phyloP scores from a whole-genome alignment of 768 basidiomycete genomes.

The Tubosaeta sp. region DNA sequence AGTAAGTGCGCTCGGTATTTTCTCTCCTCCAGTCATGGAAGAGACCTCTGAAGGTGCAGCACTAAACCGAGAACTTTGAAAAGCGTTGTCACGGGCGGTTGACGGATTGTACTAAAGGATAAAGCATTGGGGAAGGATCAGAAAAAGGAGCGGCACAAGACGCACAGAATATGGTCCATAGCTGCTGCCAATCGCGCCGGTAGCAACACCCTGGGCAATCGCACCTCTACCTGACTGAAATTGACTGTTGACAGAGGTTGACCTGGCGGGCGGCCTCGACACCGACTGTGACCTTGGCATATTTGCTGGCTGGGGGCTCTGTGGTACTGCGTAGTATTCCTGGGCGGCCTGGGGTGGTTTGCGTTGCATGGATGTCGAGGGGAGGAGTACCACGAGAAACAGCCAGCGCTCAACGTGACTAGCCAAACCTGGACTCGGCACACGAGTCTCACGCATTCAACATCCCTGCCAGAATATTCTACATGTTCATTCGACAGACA shows the following conservation, averaged over 20 bases:
- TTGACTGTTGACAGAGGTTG: slow-evolving; percentile 26
- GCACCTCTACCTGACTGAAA: slow-evolving; percentile 43
- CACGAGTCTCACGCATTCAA: slow-evolving; percentile 1
- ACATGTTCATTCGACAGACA: slow-evolving; percentile 53
- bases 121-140: slow-evolving; percentile 1
- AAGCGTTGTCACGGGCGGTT: slow-evolving; percentile 37
- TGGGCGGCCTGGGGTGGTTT: slow-evolving; percentile 44
- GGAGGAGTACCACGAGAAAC: slow-evolving; percentile 9
- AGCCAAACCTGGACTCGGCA: slow-evolving; percentile 19
- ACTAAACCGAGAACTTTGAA: slow-evolving; percentile 56
- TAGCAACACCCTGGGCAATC: slow-evolving; percentile 76
- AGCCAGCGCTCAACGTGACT: slow-evolving; percentile 19
- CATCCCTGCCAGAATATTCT: slow-evolving; percentile 2
- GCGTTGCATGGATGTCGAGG: slow-evolving; percentile 34
- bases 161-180: slow-evolving; percentile 88
- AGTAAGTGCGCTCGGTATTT: slow-evolving; percentile 26
- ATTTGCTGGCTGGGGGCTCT: slow-evolving; percentile 47
- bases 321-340: slow-evolving; percentile 65
- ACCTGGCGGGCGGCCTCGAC: slow-evolving; percentile 24
- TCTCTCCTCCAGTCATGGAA: slow-evolving; percentile 34
- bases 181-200: slow-evolving; percentile 69
- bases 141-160: slow-evolving; percentile 6
- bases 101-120: slow-evolving; percentile 51
- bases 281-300: slow-evolving; percentile 26
- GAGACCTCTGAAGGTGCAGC: slow-evolving; percentile 47